A percentile compares a stretch with the other conserved stretches of the same genome.
These are phyloP conservation scores for Echria macrotheca DNA, from an alignment of 495 filamentous ascomycete genomes.

Conservation along the genomic window DNA sequence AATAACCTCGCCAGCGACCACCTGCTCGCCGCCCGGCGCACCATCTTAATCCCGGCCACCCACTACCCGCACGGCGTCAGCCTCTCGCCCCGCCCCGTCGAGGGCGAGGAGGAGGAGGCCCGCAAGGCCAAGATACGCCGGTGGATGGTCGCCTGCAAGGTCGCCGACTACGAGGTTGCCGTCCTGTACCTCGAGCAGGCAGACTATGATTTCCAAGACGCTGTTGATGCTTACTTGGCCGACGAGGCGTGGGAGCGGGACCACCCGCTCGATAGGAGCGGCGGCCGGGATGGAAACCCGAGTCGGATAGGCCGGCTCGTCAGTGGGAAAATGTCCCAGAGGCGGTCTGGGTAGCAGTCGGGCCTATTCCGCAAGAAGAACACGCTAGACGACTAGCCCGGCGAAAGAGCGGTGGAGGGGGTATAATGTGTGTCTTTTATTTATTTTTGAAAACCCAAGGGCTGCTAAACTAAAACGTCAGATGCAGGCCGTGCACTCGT, in stretches of 20 bases:
- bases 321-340: background rate
- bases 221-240: slow-evolving; percentile 53
- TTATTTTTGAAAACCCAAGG: background rate
- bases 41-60: slow-evolving; percentile 60
- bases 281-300: background rate
- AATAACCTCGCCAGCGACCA: slow-evolving; percentile 63
- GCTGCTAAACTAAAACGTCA: too few relatives aligned
- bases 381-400: too few relatives aligned
- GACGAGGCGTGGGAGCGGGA: slow-evolving; percentile 69
- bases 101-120: slow-evolving; percentile 62
- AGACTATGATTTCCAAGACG: slow-evolving; percentile 57
- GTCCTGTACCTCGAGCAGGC: slow-evolving; percentile 62
- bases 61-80: slow-evolving; percentile 52
- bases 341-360: background rate
- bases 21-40: slow-evolving; percentile 58
- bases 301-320: background rate
- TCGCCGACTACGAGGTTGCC: slow-evolving; percentile 67
- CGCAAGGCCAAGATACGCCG: slow-evolving; percentile 60
- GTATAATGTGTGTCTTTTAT: background rate
- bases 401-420: background rate
- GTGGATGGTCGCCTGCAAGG: slow-evolving; percentile 68
- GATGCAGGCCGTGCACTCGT: too few relatives aligned
- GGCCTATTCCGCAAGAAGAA: too few relatives aligned
- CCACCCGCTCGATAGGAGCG: slow-evolving; percentile 49
- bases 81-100: slow-evolving; percentile 58